Conservation (phyloP, 345 rosid genomes). For the Populus pruinosa region DNA sequence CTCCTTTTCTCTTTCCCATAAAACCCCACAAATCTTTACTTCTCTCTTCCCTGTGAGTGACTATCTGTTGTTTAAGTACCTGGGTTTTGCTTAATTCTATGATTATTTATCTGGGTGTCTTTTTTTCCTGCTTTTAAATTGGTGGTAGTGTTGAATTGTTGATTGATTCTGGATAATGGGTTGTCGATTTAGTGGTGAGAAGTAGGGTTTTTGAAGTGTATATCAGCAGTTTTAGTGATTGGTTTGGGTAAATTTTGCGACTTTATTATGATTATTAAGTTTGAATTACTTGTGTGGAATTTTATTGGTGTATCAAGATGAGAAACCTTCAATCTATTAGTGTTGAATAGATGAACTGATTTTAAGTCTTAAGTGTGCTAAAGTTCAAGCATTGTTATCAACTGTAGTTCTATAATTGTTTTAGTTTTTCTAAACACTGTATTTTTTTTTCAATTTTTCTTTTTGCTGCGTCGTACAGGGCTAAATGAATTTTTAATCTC, state of each 20-base stretch:
- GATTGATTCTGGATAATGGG: not conserved
- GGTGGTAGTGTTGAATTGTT: conserved; percentile 6
- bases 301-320: not conserved
- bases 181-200: not conserved
- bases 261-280: not conserved
- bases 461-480: not conserved
- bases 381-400: not conserved
- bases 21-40: conserved; percentile 22
- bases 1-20: conserved; percentile 31
- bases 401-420: not conserved
- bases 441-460: not conserved
- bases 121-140: conserved; percentile 1
- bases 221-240: not conserved
- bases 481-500: not conserved
- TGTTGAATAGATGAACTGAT: not conserved
- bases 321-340: not conserved
- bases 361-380: not conserved
- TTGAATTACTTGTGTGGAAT: conserved; percentile 1
- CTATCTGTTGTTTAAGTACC: not conserved
- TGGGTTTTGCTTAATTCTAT: conserved; percentile 8
- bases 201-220: conserved; percentile 1
- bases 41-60: conserved; percentile 48
- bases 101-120: conserved; percentile 7
- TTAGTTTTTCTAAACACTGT: not conserved
- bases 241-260: not conserved